Conservation (phyloP, 768 basidiomycete genomes). For the Sarcomyxa edulis region DNA sequence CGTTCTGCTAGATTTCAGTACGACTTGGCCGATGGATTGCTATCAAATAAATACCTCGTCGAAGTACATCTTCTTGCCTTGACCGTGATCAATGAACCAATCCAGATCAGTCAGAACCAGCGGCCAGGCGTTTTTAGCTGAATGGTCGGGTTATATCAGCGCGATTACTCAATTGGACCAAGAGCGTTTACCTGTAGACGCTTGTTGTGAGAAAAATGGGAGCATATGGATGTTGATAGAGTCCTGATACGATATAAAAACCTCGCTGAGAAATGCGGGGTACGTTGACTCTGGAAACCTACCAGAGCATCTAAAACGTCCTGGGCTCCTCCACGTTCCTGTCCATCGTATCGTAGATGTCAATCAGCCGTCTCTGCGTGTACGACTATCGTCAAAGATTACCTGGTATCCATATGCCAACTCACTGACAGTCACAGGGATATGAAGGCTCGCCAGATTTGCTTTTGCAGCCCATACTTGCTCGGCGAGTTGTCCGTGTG, state of each 20-base stretch:
- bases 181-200: constrained; percentile 44
- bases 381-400: too few species aligned
- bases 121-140: constrained; percentile 61
- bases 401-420: constrained; percentile 39
- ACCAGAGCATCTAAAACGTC: constrained; percentile 51
- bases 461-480: constrained; percentile 36
- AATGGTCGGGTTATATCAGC: neutral
- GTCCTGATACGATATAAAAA: too few species aligned
- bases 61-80: constrained; percentile 72
- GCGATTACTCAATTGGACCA: neutral
- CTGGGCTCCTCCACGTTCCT: constrained; percentile 43
- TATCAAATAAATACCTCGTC: constrained; percentile 50
- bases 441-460: constrained; percentile 31
- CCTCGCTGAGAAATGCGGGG: too few species aligned
- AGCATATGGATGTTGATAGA: constrained; percentile 66
- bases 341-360: too few species aligned
- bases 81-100: constrained; percentile 61
- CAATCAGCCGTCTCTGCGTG: too few species aligned
- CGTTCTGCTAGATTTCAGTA: constrained; percentile 66
- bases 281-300: too few species aligned
- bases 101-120: constrained; percentile 52
- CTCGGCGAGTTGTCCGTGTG: constrained; percentile 29
- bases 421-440: constrained; percentile 47
- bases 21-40: neutral
- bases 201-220: constrained; percentile 57